Evolutionary conservation across 2,329 filamentous ascomycete genomes (phyloP), one percentile per base, ranked within the genome.

Genomic region (Hirsutella thompsonii): DNA sequence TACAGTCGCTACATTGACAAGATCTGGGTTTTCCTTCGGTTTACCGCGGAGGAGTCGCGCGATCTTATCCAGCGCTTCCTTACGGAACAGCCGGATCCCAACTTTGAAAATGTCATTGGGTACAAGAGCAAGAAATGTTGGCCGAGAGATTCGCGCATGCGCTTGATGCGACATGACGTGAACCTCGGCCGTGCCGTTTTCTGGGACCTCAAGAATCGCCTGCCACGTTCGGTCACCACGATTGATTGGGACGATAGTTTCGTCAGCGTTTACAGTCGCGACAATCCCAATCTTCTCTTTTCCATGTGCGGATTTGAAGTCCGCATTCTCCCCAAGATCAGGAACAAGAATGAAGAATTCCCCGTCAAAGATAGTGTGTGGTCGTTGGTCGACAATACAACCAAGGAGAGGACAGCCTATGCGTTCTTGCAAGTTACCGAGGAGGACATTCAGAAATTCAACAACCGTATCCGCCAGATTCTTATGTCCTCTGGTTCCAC

Each of bases 91-190:
- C 92, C 92, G 0, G 93, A 98, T 60, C 92, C 92, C 2, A 98
- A 98, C 57, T 98, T 98, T 49, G 92, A 98, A 59, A 98, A 98
- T 49, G 92, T 98, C 34, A 96, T 98, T 52, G 92, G 92, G 0
- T 98, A 96, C 63, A 89, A 86, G 68, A 98, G 94, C 65, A 98
- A 98, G 71, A 98, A 96, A 61, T 98, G 93, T 64, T 98, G 92
- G 92, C 93, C 92, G 34, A 79, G 92, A 53, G 92, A 98, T 59
- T 95, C 89, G 20, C 79, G 92, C 39, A 98, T 98, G 93, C 82
- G 93, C 36, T 66, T 98, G 53, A 98, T 98, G 92, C 81, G 92
- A 47, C 92, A 98, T 61, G 92, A 98, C 63, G 93, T 98, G 50
- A 96, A 98, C 53, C 79, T 98, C 34, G 92, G 93, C 34, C 82